Evolutionary conservation across 1,284 basidiomycete genomes (phyloP), one percentile per base, ranked within the genome.

Genomic region (Cryptococcus sp.): DNA sequence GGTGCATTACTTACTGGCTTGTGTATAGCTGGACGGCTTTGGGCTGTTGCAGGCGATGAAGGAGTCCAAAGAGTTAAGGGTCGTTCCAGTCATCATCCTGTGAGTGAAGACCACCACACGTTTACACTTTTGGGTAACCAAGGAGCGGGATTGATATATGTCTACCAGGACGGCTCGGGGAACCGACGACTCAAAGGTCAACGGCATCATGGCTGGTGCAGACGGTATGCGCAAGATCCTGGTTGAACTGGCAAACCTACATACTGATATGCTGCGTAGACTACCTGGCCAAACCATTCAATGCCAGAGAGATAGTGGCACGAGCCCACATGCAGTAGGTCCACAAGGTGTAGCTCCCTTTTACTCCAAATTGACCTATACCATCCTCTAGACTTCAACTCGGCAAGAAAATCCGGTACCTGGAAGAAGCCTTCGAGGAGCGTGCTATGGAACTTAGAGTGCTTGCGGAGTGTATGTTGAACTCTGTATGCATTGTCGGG

Each of bases 301-400:
- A 70, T 21, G 67, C 71, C 0, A 61, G 74, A 33, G 79, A 80
- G 57, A 64, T 80, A 33, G 64, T 80, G n/a, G 79, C 79, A 11
- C 68, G 80, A 3, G 72, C 70, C 24, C 62, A 72, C 56, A 61
- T 68, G 64, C 66, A 73, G 59, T 63, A 38, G 45, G 64, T 61
- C 28, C 20, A 13, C 28, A 11, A 18, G 35, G 28, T 35, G 12
- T 8, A 46, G 11, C 33, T 7, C 16, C 24, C 21, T 40, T n/a
- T 33, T 49, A n/a, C 13, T 7, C 4, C 36, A 16, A n/a, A 50
- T 66, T 37, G 11, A 15, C 36, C n/a, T n/a, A n/a, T n/a, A 40
- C 12, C 16, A 18, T 55, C 15, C 20, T 15, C 15, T 37, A 61
- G 63, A 50, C 56, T 76, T 20, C 75, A 73, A 50, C 60, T 76